Conservation (phyloP, 1,284 basidiomycete species). For the Ustilago hordei region DNA sequence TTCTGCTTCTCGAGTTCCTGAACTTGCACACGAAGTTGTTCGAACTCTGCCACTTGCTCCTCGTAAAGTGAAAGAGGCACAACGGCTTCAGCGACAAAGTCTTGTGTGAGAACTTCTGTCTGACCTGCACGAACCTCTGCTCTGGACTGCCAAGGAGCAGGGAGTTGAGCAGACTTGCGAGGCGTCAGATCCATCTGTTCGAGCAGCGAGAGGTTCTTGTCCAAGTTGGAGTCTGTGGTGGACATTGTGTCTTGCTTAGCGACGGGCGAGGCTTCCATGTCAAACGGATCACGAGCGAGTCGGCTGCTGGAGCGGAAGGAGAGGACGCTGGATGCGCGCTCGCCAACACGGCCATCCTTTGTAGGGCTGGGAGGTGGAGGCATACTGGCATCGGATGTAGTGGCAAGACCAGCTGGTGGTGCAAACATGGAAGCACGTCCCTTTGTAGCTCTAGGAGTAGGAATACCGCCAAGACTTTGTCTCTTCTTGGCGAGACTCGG, state of each 20-base stretch:
- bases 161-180: conserved; percentile 46
- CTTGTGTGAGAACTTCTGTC: conserved; percentile 30
- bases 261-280: conserved; percentile 28
- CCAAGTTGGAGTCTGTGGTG: conserved; percentile 59
- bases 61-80: conserved; percentile 65
- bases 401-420: conserved; percentile 25
- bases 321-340: conserved; percentile 35
- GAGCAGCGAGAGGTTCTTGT: conserved; percentile 71
- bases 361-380: conserved; percentile 53
- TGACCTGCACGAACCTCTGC: conserved; percentile 41
- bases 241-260: conserved; percentile 13
- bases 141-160: conserved; percentile 38
- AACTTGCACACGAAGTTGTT: conserved; percentile 63
- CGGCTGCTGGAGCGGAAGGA: conserved; percentile 47
- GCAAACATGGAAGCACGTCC: conserved; percentile 55
- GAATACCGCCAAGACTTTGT: conserved; percentile 48
- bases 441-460: conserved; percentile 49
- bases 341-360: conserved; percentile 29
- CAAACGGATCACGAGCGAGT: conserved; percentile 30
- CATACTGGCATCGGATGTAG: conserved; percentile 39
- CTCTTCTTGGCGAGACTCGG: conserved; percentile 42
- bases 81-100: conserved; percentile 53
- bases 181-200: conserved; percentile 59
- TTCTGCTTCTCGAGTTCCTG: conserved; percentile 51
- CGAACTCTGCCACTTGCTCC: conserved; percentile 68